phyloP scores from a whole-genome alignment of 2,329 filamentous ascomycete species.

The Stagonosporopsis cucurbitacearum region DNA sequence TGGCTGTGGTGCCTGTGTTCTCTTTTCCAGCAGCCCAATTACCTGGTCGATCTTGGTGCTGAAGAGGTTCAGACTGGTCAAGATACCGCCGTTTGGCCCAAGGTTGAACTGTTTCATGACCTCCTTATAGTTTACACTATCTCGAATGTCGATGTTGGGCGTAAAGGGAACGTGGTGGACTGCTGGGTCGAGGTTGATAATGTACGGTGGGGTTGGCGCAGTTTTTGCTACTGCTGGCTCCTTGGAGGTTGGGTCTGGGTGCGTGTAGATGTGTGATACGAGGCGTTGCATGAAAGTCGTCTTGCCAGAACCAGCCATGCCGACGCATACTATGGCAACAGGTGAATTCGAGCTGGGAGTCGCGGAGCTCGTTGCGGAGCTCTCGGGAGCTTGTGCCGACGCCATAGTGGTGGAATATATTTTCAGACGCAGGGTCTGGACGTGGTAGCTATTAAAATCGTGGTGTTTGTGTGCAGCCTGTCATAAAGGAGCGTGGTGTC shows the following conservation, averaged over 20 bases:
- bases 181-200: constrained; percentile 95
- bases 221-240: constrained; percentile 40
- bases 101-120: constrained; percentile 99
- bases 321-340: constrained; percentile 87
- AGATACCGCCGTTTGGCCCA: constrained; percentile 93
- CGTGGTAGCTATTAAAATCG: not conserved
- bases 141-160: constrained; percentile 97
- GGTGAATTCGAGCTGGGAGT: constrained; percentile 51
- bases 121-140: constrained; percentile 98
- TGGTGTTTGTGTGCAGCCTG: not conserved
- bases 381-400: constrained; percentile 33
- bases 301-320: constrained; percentile 98
- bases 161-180: constrained; percentile 94
- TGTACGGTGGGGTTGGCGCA: constrained; percentile 73
- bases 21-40: constrained; percentile 86
- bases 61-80: constrained; percentile 95
- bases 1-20: constrained; percentile 64
- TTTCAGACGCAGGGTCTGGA: not conserved
- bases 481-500: constrained; percentile 16
- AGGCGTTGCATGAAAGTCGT: constrained; percentile 99
- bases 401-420: constrained; percentile 48
- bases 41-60: constrained; percentile 98
- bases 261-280: constrained; percentile 86
- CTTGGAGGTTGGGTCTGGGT: constrained; percentile 60
- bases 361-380: constrained; percentile 12